Percentiles rank a stretch among this genome's conserved stretches.
Evolutionary conservation across 495 filamentous ascomycete species (phyloP).

Genomic region (Neurospora terricola): DNA sequence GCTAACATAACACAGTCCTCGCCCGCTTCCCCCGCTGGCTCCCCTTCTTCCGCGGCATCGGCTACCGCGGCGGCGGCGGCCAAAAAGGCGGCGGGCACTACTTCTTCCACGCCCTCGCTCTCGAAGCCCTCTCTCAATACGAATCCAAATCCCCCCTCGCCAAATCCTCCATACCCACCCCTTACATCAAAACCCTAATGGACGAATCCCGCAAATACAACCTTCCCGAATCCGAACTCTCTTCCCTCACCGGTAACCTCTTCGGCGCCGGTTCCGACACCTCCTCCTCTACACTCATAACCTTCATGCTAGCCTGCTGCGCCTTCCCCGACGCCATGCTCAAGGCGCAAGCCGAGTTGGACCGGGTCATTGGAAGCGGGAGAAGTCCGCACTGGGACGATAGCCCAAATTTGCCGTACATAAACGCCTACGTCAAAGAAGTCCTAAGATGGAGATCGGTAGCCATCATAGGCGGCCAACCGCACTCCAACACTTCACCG

Average conservation of each 20-base stretch:
- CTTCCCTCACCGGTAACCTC: constrained; percentile 48
- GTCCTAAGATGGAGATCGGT: constrained; percentile 55
- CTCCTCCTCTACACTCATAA: constrained; percentile 52
- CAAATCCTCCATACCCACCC: constrained; percentile 34
- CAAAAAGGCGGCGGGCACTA: constrained; percentile 30
- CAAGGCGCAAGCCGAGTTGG: constrained; percentile 40
- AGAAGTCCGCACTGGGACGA: constrained; percentile 51
- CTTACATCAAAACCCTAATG: constrained; percentile 44
- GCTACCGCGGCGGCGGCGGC: constrained; percentile 23
- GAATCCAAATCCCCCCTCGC: constrained; percentile 29
- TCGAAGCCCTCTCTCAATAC: constrained; percentile 41
- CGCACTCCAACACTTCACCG: constrained; percentile 50
- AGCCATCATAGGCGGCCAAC: constrained; percentile 52
- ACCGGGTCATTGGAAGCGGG: constrained; percentile 43
- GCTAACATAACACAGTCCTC: too few relatives aligned
- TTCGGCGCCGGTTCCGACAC: constrained; percentile 61
- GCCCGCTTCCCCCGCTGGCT: constrained; percentile 45
- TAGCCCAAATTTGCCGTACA: constrained; percentile 46
- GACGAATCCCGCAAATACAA: constrained; percentile 38
- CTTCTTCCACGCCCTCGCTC: constrained; percentile 48
- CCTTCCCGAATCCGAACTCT: constrained; percentile 45
- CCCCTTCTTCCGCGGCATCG: constrained; percentile 51
- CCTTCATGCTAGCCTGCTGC: constrained; percentile 51
- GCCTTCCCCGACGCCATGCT: constrained; percentile 40
- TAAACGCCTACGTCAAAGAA: constrained; percentile 52